phyloP scores from a whole-genome alignment of 345 rosid genomes.

The Kernera saxatilis region DNA sequence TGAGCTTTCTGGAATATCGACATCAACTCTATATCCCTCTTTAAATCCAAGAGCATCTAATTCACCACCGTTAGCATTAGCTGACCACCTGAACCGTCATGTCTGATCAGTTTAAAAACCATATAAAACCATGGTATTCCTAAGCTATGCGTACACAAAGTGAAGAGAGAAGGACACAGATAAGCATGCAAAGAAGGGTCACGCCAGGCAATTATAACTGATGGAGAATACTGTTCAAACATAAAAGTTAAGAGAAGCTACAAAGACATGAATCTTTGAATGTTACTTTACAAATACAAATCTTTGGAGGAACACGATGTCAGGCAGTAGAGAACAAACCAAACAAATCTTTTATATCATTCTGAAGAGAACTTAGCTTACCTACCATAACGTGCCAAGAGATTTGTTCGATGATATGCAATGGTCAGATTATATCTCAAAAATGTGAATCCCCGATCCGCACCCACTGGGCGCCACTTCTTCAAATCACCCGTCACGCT shows the following conservation, averaged over 20 bases:
- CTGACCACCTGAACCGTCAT: conserved; percentile 58
- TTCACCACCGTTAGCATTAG: conserved; percentile 57
- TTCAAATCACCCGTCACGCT: conserved; percentile 51
- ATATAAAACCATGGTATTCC: background rate
- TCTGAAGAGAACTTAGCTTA: conserved; percentile 55
- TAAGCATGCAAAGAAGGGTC: background rate
- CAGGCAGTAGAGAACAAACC: no score
- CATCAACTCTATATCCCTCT: conserved; percentile 86
- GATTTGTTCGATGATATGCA: conserved; percentile 92
- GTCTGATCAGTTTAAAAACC: background rate
- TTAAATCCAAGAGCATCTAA: conserved; percentile 77
- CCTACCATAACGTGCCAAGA: conserved; percentile 91
- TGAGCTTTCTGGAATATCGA: conserved; percentile 83
- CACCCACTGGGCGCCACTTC: conserved; percentile 94
- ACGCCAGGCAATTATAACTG: background rate
- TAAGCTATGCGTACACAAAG: background rate
- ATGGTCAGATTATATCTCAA: conserved; percentile 71
- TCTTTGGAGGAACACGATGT: background rate
- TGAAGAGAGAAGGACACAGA: background rate
- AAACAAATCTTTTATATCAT: no score
- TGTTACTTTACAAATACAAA: background rate
- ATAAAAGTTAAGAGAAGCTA: background rate
- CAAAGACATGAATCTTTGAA: background rate
- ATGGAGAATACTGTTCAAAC: background rate
- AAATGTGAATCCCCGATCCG: conserved; percentile 94